Evolutionary conservation across 306 rosid species (phyloP).

Genomic region (Begonia masoniana): DNA sequence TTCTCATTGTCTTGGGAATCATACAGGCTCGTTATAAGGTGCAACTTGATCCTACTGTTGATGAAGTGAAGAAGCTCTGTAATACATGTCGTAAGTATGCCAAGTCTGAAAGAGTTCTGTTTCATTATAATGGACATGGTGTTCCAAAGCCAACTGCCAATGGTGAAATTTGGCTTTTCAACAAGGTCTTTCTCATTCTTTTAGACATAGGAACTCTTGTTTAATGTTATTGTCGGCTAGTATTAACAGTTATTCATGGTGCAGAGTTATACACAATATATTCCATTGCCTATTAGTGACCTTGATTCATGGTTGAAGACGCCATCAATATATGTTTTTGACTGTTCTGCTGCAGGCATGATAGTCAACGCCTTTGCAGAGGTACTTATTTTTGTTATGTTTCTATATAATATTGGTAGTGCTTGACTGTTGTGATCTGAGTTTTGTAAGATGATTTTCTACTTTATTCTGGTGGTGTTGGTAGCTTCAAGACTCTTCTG

Average conservation of each 20-base stretch:
- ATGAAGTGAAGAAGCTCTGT: constrained; percentile 97
- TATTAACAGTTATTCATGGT: constrained; percentile 15
- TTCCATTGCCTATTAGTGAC: constrained; percentile 79
- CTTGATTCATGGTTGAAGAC: constrained; percentile 99
- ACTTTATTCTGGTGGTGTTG: neutral
- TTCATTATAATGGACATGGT: constrained; percentile 98
- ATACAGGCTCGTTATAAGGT: constrained; percentile 79
- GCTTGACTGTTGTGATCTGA: neutral
- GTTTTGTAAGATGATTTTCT: constrained; percentile 11
- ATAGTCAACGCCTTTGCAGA: constrained; percentile 70
- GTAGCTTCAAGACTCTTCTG: constrained; percentile 77
- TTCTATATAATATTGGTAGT: neutral
- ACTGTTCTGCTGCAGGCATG: constrained; percentile 95
- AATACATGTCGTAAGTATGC: constrained; percentile 74
- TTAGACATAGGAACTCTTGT: constrained; percentile 1
- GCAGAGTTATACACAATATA: constrained; percentile 97
- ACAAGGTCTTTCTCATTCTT: constrained; percentile 47
- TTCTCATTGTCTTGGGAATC: constrained; percentile 17
- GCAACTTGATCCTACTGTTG: constrained; percentile 95
- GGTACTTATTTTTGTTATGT: constrained; percentile 25
- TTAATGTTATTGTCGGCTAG: neutral
- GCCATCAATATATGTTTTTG: constrained; percentile 94
- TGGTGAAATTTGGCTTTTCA: constrained; percentile 99
- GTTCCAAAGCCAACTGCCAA: constrained; percentile 95
- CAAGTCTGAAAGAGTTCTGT: constrained; percentile 87